Evolutionary conservation across 176 grass and related monocot genomes (phyloP), one percentile per base, ranked within the genome.

Genomic region (Triticum turgidum): DNA sequence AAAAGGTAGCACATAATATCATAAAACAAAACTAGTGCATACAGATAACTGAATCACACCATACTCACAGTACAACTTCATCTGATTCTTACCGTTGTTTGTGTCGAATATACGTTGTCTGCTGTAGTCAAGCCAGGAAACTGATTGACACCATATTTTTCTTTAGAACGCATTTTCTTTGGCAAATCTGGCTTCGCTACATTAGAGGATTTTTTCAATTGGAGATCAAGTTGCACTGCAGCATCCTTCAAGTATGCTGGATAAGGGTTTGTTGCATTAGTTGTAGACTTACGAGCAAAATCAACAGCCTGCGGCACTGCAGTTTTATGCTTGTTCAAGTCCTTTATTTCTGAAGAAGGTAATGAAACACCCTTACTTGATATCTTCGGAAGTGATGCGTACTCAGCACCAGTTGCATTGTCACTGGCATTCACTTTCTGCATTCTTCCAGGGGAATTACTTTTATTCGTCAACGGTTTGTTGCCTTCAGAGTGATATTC

Each of bases 251-350:
- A 52, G 77, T 74, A 79, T 70, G 69, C 61, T 45, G 84, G 51
- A 85, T 80, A 81, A 80, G 63, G 77, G 47, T 77, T 85, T 51
- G 54, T 78, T 85, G 91, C 80, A n/a, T 37, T 84, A 65, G 71
- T 69, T 79, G 69, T 67, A 62, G 69, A 85, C 42, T 84, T 92
- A 32, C 44, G 83, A 69, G 59, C 9, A 77, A 80, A 54, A 72
- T 85, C 65, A 66, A 29, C 39, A 61, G 67, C 70, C 64, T 78
- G 73, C 2, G 33, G 35, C n/a, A 20, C 38, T 41, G 69, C 72
- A 84, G 45, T 37, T 87, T 87, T 87, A 76, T 82, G 82, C 61
- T 84, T 84, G 44, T 84, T 88, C 62, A 94, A 85, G 44, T 91
- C 78, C 39, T 87, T 92, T 76, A 72, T 56, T 71, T 92, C 93